Evolutionary conservation across 805 yeast genomes (phyloP), one percentile per base, ranked within the genome.

Genomic region (Candida methanosorbosa): DNA sequence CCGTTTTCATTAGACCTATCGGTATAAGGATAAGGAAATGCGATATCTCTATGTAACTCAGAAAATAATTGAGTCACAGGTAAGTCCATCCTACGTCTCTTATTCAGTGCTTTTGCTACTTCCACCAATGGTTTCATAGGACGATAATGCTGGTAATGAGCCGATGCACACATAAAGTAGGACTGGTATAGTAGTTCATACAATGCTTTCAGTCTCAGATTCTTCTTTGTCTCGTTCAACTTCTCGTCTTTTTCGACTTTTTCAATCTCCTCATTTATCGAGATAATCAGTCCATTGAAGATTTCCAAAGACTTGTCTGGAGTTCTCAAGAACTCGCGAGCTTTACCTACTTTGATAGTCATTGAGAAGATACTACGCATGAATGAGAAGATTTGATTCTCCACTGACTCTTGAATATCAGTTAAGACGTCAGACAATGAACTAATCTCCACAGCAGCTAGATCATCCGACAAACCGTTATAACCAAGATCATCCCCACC

Each of bases 121-220:
- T 24, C 14, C 15, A 57, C 54, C 27, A 57, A 38, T 4, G 50
- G 50, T 16, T 49, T 45, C 47, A 57, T 54, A 7, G 65, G 68
- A 11, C 59, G 49, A 29, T 64, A 63, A 23, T 64, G 50, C 45
- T 81, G 88, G 42, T 68, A 83, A 48, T 81, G 73, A 0, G 82
- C 72, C 2, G 87, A 75, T 0, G 85, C 97, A 18, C 82, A 61
- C 41, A 86, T 73, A 49, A 88, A 90, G 49, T 74, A 81, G 29
- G 80, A 68, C 34, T 88, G 78, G 52, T 92, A 97, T 13, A 84
- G 57, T 9, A 75, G 48, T 33, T 84, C 81, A 22, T 68, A 44
- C 75, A 77, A 69, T 12, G 61, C 49, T 40, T 82, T 57, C 9
- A 70, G 4, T 42, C 45, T 14, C 15, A 30, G 2, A 34, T 21